A percentile compares a stretch with the other conserved stretches of the same genome.
Evolutionary conservation across 352 stramenopile species (phyloP).

Genomic region (Globisporangium camurandrum): DNA sequence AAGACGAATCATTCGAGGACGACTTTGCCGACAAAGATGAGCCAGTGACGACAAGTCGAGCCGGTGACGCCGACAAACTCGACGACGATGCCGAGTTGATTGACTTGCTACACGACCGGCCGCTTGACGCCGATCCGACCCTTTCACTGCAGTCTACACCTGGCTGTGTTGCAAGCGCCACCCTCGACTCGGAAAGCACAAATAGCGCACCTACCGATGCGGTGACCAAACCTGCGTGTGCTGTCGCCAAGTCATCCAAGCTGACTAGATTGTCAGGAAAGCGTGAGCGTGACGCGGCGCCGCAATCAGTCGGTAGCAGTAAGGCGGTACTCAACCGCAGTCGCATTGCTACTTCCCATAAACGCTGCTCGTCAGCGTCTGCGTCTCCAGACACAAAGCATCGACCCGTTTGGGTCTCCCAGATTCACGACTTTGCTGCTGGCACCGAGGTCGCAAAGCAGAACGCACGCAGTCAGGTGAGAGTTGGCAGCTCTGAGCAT

Average conservation of each 20-base stretch:
- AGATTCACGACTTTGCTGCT: conserved; percentile 1
- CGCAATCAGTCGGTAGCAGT: no score
- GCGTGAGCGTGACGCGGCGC: no score
- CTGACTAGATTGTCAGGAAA: no score
- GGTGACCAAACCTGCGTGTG: no score
- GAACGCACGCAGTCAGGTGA: neutral
- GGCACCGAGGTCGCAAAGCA: neutral
- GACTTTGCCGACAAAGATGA: conserved; percentile 27
- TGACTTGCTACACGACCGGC: conserved; percentile 25
- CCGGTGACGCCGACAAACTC: conserved; percentile 7
- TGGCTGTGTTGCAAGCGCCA: no score
- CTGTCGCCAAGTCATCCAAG: no score
- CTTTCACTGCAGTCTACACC: no score
- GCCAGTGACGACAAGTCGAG: conserved; percentile 1
- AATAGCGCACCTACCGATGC: no score
- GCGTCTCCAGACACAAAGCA: neutral
- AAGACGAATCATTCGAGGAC: conserved; percentile 30
- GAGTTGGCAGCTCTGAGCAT: neutral
- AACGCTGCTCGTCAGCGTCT: neutral
- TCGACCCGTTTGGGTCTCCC: neutral
- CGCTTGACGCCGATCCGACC: no score
- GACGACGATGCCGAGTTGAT: conserved; percentile 33
- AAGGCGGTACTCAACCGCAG: no score
- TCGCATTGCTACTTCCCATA: neutral
- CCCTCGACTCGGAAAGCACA: no score